These are phyloP conservation scores for Populus hybrid DNA, from an alignment of 441 rosid species.

Conservation along the genomic window DNA sequence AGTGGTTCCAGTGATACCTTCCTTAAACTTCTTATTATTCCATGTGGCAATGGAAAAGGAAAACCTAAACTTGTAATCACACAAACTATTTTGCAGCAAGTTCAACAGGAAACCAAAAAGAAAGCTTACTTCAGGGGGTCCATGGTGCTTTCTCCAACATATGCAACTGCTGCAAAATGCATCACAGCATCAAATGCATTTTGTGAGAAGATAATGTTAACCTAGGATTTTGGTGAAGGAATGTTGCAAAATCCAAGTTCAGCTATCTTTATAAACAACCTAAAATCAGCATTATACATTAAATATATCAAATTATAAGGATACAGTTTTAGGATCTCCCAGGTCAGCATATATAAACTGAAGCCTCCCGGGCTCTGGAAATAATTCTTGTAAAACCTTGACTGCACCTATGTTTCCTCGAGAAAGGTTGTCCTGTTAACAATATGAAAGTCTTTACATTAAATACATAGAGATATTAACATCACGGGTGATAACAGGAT, in stretches of 20 bases:
- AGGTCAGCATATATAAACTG: conserved; percentile 92
- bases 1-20: not conserved
- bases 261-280: not conserved
- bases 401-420: conserved; percentile 93
- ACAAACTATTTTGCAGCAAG: not conserved
- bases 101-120: not conserved
- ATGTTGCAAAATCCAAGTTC: conserved; percentile 21
- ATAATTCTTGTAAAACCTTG: conserved; percentile 74
- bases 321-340: conserved; percentile 86
- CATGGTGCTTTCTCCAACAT: conserved; percentile 86
- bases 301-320: conserved; percentile 22
- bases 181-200: conserved; percentile 75
- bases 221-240: conserved; percentile 51
- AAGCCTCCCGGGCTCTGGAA: conserved; percentile 92
- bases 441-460: not conserved
- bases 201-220: conserved; percentile 60
- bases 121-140: conserved; percentile 78
- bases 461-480: not conserved
- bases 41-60: not conserved
- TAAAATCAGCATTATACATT: not conserved
- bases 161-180: conserved; percentile 92
- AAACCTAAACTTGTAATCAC: not conserved
- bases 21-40: not conserved
- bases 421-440: conserved; percentile 89
- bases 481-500: not conserved